These are phyloP conservation scores for Erythrobasidium yunnanense DNA, from an alignment of 768 basidiomycete genomes.

Conservation along the genomic window DNA sequence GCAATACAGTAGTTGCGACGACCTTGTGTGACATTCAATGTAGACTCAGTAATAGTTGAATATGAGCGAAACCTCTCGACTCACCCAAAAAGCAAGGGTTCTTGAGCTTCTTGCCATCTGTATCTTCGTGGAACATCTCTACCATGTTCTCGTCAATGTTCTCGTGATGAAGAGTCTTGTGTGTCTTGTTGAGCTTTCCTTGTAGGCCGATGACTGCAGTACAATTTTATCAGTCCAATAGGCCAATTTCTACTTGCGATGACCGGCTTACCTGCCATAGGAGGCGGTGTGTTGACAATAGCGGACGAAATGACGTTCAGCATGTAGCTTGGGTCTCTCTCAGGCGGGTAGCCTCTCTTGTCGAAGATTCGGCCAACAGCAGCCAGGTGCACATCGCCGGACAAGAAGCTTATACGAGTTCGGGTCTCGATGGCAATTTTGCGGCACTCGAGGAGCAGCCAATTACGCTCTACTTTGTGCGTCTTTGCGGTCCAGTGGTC, in stretches of 20 bases:
- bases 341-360: conserved; percentile 48
- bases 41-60: conserved; percentile 35
- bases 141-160: conserved; percentile 1
- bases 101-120: conserved; percentile 64
- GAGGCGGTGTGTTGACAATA: conserved; percentile 86
- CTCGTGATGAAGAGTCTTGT: conserved; percentile 63
- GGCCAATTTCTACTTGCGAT: conserved; percentile 45
- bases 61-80: conserved; percentile 69
- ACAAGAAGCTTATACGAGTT: conserved; percentile 69
- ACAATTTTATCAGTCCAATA: background rate
- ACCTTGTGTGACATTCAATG: background rate
- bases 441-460: conserved; percentile 67
- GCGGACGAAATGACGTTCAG: conserved; percentile 77
- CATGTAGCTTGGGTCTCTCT: conserved; percentile 74
- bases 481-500: conserved; percentile 36
- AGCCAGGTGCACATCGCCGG: conserved; percentile 54
- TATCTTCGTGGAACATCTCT: conserved; percentile 53
- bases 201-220: conserved; percentile 66
- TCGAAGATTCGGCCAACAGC: conserved; percentile 30
- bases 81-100: conserved; percentile 69
- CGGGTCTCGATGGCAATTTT: conserved; percentile 54
- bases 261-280: conserved; percentile 24
- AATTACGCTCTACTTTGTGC: conserved; percentile 60
- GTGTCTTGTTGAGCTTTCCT: conserved; percentile 60
- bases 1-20: conserved; percentile 41